Base-by-base conservation (phyloP, 1,139 yeast genomes). In the Wickerhamomyces sp. region DNA sequence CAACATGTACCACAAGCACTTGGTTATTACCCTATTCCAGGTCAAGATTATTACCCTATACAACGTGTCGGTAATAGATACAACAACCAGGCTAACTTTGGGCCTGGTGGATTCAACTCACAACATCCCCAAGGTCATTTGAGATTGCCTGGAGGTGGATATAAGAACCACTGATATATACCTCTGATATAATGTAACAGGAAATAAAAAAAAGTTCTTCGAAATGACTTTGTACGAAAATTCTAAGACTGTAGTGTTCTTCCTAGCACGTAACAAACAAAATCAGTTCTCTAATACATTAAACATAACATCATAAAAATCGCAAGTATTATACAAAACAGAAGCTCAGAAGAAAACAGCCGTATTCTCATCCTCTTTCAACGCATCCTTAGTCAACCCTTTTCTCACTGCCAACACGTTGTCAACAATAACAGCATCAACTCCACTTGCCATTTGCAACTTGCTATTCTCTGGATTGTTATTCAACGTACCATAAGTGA, bases 401-500 rank as follows among this genome's bases (percentile, higher is more conserved):
- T 83, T 84, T 54, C 96, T 72, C 12, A 89, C 95, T 0, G 96
- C 96, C 55, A 89, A 68, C 4, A 91, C 97, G 42, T 88, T 82
- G 59, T 91, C 97, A 5, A 87, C 97, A 62, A 91, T 91, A 16
- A 91, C 97, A 0, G 98, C 98, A 65, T 91, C 97, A 8, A 91
- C 96, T 12, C 97, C 97, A 10, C 94, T 91, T 46, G 76, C 78
- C 81, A 91, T 83, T 58, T 91, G 96, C 41, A 84, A 66, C 48
- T 78, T 79, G 23, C 95, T 91, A 46, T 81, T 78, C 39, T 77
- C 87, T 0, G 97, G 96, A 31, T 78, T 79, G 52, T 91, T 91
- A 58, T 91, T 91, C 53, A 73, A 72, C 1, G 74, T 71, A 24
- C 98, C 98, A 52, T 91, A 91, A 0, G 96, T 86, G 37, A 91